These are phyloP conservation scores for Suhomyces atakaporum DNA, from an alignment of 1,139 yeast species.

Conservation along the genomic window DNA sequence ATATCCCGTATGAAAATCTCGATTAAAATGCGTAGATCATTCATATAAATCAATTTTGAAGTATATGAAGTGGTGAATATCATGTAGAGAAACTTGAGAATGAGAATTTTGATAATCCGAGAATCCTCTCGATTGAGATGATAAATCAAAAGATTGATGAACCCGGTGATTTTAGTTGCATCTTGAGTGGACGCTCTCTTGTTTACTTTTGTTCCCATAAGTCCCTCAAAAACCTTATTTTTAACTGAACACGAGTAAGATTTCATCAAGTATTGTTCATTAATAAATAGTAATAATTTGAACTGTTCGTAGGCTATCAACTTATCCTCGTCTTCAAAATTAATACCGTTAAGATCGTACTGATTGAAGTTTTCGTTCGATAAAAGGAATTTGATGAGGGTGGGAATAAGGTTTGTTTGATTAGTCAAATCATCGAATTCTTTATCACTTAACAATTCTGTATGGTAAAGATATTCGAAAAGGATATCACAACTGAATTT, in stretches of 20 bases:
- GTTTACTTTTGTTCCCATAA: conserved; percentile 23
- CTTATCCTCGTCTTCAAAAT: conserved; percentile 60
- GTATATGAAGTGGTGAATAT: conserved; percentile 70
- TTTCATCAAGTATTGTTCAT: conserved; percentile 83
- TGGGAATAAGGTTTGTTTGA: conserved; percentile 30
- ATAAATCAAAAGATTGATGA: conserved; percentile 42
- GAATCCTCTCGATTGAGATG: conserved; percentile 81
- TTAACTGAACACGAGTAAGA: conserved; percentile 37
- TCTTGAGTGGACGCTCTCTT: conserved; percentile 16
- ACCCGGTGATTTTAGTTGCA: conserved; percentile 34
- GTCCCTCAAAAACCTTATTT: conserved; percentile 52
- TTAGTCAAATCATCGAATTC: conserved; percentile 36
- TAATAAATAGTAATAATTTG: conserved; percentile 70
- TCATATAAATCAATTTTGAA: conserved; percentile 70
- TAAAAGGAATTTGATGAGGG: conserved; percentile 54
- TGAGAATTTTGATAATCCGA: conserved; percentile 70
- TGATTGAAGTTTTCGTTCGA: conserved; percentile 48
- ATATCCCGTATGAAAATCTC: conserved; percentile 84
- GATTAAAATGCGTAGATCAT: conserved; percentile 83
- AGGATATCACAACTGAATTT: conserved; percentile 46
- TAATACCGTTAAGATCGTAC: conserved; percentile 37
- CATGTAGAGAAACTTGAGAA: conserved; percentile 73
- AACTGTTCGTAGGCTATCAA: conserved; percentile 69
- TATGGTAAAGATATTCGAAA: conserved; percentile 45
- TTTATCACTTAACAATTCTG: conserved; percentile 35